These are phyloP conservation scores for Chlorella sp. DNA, from an alignment of 139 green algal species.

Conservation along the genomic window DNA sequence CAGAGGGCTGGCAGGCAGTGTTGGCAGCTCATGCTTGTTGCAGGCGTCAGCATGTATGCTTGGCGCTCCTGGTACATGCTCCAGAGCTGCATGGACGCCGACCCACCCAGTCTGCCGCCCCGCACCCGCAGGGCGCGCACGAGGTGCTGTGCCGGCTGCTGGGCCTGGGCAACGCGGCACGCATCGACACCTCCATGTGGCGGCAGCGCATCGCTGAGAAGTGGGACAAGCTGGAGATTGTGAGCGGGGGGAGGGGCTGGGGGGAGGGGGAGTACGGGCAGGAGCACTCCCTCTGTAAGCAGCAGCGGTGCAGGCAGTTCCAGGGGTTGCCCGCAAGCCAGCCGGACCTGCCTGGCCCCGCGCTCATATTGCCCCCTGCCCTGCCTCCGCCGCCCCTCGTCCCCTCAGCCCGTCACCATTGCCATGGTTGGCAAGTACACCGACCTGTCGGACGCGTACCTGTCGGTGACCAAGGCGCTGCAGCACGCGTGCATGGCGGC, in stretches of 20 bases:
- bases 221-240: conserved; percentile 72
- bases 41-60: too few species aligned
- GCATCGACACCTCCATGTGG: conserved; percentile 76
- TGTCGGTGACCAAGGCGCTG: conserved; percentile 96
- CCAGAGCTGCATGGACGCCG: too few species aligned
- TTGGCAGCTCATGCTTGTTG: too few species aligned
- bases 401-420: conserved; percentile 69
- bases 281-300: too few species aligned
- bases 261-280: not conserved
- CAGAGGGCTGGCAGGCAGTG: too few species aligned
- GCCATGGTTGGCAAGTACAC: conserved; percentile 99
- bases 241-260: not conserved
- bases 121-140: conserved; percentile 66
- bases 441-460: conserved; percentile 92
- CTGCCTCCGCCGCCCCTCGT: not conserved
- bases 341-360: too few species aligned
- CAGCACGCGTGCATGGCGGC: conserved; percentile 95
- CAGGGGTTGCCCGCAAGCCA: too few species aligned
- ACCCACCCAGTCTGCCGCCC: conserved; percentile 46
- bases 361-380: too few species aligned
- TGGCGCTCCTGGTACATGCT: too few species aligned
- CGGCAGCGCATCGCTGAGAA: conserved; percentile 76
- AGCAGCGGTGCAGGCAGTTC: too few species aligned
- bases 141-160: conserved; percentile 78
- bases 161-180: conserved; percentile 53